Base-by-base conservation (phyloP, 257 asterid species). In the Solanum chiquidenum region DNA sequence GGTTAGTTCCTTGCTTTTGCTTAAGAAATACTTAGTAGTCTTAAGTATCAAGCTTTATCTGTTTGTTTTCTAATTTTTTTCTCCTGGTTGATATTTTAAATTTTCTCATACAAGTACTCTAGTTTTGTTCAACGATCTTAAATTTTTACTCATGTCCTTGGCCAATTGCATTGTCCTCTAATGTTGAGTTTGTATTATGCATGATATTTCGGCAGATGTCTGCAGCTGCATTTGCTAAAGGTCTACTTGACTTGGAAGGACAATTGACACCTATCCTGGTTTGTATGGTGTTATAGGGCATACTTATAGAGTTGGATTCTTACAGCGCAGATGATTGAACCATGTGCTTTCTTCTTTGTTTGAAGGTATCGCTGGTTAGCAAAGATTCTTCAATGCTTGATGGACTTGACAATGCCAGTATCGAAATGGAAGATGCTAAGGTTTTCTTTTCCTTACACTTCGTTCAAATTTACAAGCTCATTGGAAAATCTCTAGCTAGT, bases 191-290 rank as follows among this genome's bases (percentile, higher is more conserved):
- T 46, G 55, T 69, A 37, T 86, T 23, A n/a, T 72, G 40, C 6
- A 40, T 85, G 44, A 21, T 83, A 35, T 83, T 20, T 83, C 86
- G 40, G 34, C 94, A 97, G 99, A 97, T 97, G 99, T 97, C 99
- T 21, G 99, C 98, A 80, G 98, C 99, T 89, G 99, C 99, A 88
- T 97, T 97, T 89, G 98, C 99, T 13, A 97, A 97, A 93, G 99
- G 99, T 52, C 98, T 97, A 76, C 96, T 97, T 34, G 99, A 97
- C 90, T 93, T 97, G 91, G 99, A 97, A 94, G 99, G 99, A 86
- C 99, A 92, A 84, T 90, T 97, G 90, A 97, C 99, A 86, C 99
- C 99, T 58, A 97, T 97, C 84, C 92, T 95, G 98, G 99, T 97
- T n/a, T 80, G 95, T 89, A 62, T 87, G 71, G 75, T 68, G 80